Percentiles rank a stretch among this genome's conserved stretches.
phyloP scores from a whole-genome alignment of 805 yeast species.

The Blastobotrys attinorum region DNA sequence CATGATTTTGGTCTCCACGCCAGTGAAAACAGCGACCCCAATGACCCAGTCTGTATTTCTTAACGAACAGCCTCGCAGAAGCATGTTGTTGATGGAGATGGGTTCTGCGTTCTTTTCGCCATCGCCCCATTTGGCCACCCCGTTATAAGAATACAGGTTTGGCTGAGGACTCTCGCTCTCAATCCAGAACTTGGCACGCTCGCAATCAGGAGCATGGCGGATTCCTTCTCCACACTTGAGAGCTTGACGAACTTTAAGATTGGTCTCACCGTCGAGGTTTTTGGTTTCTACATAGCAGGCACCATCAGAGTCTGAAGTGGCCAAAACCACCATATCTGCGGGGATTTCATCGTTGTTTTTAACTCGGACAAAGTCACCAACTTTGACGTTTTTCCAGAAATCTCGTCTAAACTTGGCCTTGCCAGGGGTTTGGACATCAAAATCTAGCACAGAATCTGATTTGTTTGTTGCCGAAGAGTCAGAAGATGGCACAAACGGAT shows the following conservation, averaged over 20 bases:
- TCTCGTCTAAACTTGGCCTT: constrained; percentile 42
- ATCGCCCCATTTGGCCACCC: constrained; percentile 48
- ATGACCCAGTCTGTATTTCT: constrained; percentile 74
- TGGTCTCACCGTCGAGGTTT: constrained; percentile 72
- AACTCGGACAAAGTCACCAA: constrained; percentile 67
- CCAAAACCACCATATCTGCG: constrained; percentile 61
- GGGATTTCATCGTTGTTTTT: constrained; percentile 71
- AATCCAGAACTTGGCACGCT: constrained; percentile 47
- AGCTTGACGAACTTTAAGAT: constrained; percentile 55
- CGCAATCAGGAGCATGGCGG: constrained; percentile 51
- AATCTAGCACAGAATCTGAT: constrained; percentile 19
- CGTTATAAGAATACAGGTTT: constrained; percentile 56
- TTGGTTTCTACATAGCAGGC: constrained; percentile 66
- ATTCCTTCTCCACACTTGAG: constrained; percentile 52
- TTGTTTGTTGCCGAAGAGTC: background rate
- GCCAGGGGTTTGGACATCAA: constrained; percentile 23
- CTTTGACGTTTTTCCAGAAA: constrained; percentile 67
- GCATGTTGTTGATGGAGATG: constrained; percentile 52
- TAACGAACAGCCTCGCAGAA: constrained; percentile 65
- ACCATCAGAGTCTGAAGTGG: constrained; percentile 66
- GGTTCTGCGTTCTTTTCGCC: constrained; percentile 40
- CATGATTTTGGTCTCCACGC: constrained; percentile 71
- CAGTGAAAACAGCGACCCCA: constrained; percentile 67
- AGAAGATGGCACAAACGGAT: constrained; percentile 7
- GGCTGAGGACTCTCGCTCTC: constrained; percentile 67